Percentiles rank a stretch among this genome's conserved stretches.
phyloP scores from a whole-genome alignment of 2,329 filamentous ascomycete genomes.

The Neoscytalidium dimidiatum region DNA sequence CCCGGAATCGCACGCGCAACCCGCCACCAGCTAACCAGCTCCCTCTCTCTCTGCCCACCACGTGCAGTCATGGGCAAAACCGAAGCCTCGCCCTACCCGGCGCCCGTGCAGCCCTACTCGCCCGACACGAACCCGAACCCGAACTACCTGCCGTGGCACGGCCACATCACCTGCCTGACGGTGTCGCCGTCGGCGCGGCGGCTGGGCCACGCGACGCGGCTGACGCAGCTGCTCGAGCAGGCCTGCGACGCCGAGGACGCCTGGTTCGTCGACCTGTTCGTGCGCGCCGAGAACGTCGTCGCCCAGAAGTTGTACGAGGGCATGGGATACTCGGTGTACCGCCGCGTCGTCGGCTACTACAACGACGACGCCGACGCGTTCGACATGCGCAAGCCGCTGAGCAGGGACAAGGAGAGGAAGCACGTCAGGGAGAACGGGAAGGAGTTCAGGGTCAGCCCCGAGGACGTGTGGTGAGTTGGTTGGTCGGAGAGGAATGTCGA shows the following conservation, averaged over 20 bases:
- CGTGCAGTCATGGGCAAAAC: constrained; percentile 89
- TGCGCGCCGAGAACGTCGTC: constrained; percentile 81
- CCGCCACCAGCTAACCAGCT: neutral
- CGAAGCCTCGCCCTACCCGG: constrained; percentile 75
- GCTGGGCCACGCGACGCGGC: constrained; percentile 80
- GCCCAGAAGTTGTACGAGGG: constrained; percentile 87
- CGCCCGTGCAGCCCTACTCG: constrained; percentile 71
- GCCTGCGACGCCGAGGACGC: constrained; percentile 79
- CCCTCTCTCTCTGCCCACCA: neutral
- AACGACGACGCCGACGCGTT: constrained; percentile 93
- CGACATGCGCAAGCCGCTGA: constrained; percentile 94
- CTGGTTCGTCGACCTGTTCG: constrained; percentile 96
- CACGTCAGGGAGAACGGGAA: constrained; percentile 83
- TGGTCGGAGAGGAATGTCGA: no score
- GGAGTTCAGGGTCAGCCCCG: constrained; percentile 72
- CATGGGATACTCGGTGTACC: constrained; percentile 87
- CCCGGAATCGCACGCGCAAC: no score
- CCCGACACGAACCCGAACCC: constrained; percentile 50
- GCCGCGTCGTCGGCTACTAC: constrained; percentile 89
- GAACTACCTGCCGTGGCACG: constrained; percentile 98
- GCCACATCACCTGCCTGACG: constrained; percentile 94
- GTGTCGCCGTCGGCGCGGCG: constrained; percentile 85
- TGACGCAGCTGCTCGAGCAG: constrained; percentile 80
- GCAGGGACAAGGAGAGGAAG: constrained; percentile 72
- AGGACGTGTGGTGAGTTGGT: constrained; percentile 75